Conservation (phyloP, 176 grass and related monocot species). For the Zizania latifolia region DNA sequence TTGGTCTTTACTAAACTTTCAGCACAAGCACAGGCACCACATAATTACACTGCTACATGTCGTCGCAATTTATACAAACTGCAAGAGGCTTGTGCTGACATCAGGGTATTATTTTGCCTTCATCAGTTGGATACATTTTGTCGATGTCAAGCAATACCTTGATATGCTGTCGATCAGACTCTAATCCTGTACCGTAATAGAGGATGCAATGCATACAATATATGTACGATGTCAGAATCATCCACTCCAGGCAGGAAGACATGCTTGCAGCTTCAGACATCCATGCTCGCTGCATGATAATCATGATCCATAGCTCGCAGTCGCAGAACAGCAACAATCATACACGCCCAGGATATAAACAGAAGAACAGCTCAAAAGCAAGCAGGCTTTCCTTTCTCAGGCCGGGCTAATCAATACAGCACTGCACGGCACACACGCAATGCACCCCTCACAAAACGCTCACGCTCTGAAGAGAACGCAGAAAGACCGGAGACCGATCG, state of each 20-base stretch:
- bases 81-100: no score
- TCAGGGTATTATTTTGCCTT: no score
- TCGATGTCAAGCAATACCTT: no score
- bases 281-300: background rate
- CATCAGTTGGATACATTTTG: no score
- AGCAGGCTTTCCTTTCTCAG: background rate
- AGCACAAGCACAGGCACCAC: background rate
- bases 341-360: background rate
- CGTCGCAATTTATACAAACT: no score
- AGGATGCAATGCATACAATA: no score
- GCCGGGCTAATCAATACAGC: background rate
- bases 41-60: no score
- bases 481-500: background rate
- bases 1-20: background rate
- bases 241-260: conserved; percentile 24
- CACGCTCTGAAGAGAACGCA: no score
- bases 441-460: background rate
- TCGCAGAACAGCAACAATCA: background rate
- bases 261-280: conserved; percentile 27
- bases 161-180: no score
- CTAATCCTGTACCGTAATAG: no score
- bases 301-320: background rate
- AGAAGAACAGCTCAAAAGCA: conserved; percentile 31
- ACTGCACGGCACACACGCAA: background rate
- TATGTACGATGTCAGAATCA: background rate